A percentile compares a stretch with the other conserved stretches of the same genome.
phyloP scores from a whole-genome alignment of 192 early-diverging fungal genomes.

The Coemansia sp. region DNA sequence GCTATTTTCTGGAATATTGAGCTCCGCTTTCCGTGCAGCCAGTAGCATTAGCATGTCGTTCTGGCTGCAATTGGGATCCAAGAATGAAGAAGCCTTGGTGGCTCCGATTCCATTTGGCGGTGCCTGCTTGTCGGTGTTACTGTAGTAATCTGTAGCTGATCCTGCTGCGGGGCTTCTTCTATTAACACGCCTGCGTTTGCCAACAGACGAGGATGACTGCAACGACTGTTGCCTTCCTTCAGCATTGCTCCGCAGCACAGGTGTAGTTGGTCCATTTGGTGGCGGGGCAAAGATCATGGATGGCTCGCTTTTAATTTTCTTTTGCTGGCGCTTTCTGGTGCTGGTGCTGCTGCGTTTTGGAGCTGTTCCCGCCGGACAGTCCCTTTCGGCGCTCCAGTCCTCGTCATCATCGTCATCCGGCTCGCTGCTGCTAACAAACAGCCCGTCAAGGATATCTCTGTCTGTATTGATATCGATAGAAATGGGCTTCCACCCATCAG shows the following conservation, averaged over 20 bases:
- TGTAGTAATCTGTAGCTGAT: not conserved
- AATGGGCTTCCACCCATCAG: not conserved
- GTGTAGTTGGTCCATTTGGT: not conserved
- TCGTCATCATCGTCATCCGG: slow-evolving; percentile 45
- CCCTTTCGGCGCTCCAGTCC: slow-evolving; percentile 31
- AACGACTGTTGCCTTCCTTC: not conserved
- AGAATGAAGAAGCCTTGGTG: not conserved
- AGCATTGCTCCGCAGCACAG: slow-evolving; percentile 1
- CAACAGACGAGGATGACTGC: not conserved
- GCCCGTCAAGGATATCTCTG: not conserved
- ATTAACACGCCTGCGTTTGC: slow-evolving; percentile 15
- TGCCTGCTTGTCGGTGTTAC: not conserved
- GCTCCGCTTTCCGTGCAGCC: slow-evolving; percentile 20
- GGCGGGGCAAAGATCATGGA: slow-evolving; percentile 26
- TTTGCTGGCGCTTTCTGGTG: slow-evolving; percentile 8
- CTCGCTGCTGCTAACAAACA: slow-evolving; percentile 37
- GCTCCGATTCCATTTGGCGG: not conserved
- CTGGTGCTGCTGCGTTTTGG: not conserved
- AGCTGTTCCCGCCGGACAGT: not conserved
- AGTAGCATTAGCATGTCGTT: slow-evolving; percentile 16
- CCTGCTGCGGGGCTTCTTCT: slow-evolving; percentile 11
- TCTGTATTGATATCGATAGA: not conserved
- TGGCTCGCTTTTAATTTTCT: slow-evolving; percentile 13
- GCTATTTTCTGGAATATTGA: not conserved
- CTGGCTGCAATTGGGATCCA: slow-evolving; percentile 14